Conservation (phyloP, 768 basidiomycete genomes). For the Rhodosporidiobolus sp. region DNA sequence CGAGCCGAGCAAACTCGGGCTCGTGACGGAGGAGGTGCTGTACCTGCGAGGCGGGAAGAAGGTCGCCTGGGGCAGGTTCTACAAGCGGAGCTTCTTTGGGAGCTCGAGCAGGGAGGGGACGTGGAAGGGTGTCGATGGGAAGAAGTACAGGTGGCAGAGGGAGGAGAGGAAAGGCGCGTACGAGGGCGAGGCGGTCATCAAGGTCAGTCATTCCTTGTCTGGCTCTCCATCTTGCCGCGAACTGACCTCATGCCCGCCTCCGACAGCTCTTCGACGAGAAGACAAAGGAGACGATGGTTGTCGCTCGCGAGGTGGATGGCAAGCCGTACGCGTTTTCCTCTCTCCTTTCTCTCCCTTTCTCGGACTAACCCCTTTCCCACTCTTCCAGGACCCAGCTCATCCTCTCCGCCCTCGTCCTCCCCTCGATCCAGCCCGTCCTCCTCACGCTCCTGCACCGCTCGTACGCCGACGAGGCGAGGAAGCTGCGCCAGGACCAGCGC, state of each 20-base stretch:
- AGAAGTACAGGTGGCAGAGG: conserved; percentile 8
- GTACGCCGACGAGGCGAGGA: background rate
- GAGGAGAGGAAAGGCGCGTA: background rate
- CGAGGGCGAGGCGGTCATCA: background rate
- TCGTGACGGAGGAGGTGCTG: conserved; percentile 13
- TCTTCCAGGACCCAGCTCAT: conserved; percentile 6
- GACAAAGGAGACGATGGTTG: conserved; percentile 11
- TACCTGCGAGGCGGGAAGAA: conserved; percentile 3
- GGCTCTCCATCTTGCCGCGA: background rate
- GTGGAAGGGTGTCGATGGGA: conserved; percentile 9
- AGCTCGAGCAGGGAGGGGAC: background rate
- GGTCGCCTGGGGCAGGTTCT: conserved; percentile 1
- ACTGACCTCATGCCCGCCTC: background rate
- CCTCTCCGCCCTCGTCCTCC: conserved; percentile 14
- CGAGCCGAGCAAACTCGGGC: conserved; percentile 2
- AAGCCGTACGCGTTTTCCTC: conserved; percentile 6
- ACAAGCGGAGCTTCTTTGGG: conserved; percentile 1
- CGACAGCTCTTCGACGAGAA: conserved; percentile 7
- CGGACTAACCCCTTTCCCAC: background rate
- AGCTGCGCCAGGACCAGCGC: background rate
- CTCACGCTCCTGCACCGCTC: conserved; percentile 12
- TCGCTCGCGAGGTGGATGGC: background rate
- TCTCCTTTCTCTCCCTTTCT: background rate
- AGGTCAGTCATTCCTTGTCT: background rate
- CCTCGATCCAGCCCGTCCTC: conserved; percentile 17